A percentile compares a stretch with the other conserved stretches of the same genome.
phyloP scores from a whole-genome alignment of 495 filamentous ascomycete species.

The Gamarada debralockiae region DNA sequence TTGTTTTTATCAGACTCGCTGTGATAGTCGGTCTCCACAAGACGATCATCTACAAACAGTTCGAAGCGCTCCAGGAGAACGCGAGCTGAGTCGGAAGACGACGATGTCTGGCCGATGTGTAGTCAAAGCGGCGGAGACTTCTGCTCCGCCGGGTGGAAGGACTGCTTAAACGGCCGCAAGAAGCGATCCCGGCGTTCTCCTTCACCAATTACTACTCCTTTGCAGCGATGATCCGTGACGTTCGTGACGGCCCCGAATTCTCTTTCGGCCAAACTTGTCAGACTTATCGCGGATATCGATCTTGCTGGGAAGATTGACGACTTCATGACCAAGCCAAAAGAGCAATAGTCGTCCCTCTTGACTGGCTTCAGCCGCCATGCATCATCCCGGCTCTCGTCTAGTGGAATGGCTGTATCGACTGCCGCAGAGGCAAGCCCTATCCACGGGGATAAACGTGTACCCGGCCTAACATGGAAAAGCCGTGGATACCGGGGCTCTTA shows the following conservation, averaged over 20 bases:
- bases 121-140: too few species aligned
- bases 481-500: constrained; percentile 1
- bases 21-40: too few species aligned
- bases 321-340: constrained; percentile 12
- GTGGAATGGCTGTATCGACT: constrained; percentile 9
- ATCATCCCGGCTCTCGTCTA: constrained; percentile 12
- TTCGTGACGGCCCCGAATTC: constrained; percentile 43
- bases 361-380: constrained; percentile 10
- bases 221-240: constrained; percentile 48
- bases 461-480: constrained; percentile 7
- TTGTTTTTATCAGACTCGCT: too few species aligned
- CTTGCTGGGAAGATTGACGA: too few species aligned
- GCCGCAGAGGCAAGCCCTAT: too few species aligned
- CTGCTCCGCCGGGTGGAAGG: too few species aligned
- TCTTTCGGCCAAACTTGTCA: constrained; percentile 11
- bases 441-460: constrained; percentile 3
- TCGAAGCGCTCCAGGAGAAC: too few species aligned
- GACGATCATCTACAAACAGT: too few species aligned
- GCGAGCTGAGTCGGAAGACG: too few species aligned
- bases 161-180: too few species aligned
- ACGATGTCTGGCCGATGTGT: too few species aligned
- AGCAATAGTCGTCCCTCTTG: constrained; percentile 13
- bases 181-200: too few species aligned
- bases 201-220: constrained; percentile 41
- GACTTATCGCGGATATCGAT: constrained; percentile 5